Evolutionary conservation across 1,139 yeast species (phyloP).

Genomic region (Suhomyces yuchorum): DNA sequence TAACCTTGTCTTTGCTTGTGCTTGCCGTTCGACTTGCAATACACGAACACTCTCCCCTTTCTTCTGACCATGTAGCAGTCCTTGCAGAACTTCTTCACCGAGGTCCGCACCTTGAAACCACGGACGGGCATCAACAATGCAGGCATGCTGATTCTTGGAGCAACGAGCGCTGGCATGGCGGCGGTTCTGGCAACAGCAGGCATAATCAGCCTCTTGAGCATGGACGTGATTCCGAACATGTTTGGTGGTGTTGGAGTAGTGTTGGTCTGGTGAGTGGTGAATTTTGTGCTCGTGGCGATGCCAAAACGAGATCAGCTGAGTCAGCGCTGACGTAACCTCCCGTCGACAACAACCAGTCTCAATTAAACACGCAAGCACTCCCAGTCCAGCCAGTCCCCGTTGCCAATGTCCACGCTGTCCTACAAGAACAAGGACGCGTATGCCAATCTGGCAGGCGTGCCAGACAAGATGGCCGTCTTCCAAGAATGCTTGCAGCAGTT

Average conservation of each 20-base stretch:
- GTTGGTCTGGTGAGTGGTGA: neutral
- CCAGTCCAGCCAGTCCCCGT: slow-evolving; percentile 8
- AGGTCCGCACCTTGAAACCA: slow-evolving; percentile 55
- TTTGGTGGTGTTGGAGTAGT: neutral
- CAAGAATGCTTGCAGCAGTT: slow-evolving; percentile 94
- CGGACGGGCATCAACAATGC: slow-evolving; percentile 14
- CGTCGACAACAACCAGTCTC: slow-evolving; percentile 13
- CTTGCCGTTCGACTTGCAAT: slow-evolving; percentile 88
- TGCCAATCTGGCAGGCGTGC: slow-evolving; percentile 51
- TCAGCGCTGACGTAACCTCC: neutral
- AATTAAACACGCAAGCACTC: slow-evolving; percentile 13
- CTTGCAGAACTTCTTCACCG: slow-evolving; percentile 88
- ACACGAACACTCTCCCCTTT: slow-evolving; percentile 90
- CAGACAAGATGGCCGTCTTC: slow-evolving; percentile 96
- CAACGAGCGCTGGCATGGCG: slow-evolving; percentile 17
- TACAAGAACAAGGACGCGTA: slow-evolving; percentile 83
- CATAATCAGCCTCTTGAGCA: slow-evolving; percentile 19
- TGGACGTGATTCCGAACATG: slow-evolving; percentile 24
- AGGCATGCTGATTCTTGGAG: slow-evolving; percentile 15
- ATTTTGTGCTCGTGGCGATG: slow-evolving; percentile 1
- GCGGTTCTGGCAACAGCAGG: slow-evolving; percentile 17
- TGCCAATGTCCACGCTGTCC: slow-evolving; percentile 69
- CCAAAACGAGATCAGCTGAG: neutral
- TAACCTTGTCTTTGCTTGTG: slow-evolving; percentile 97
- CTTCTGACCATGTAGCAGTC: slow-evolving; percentile 93